These are phyloP conservation scores for Thalassiosira mediterranea DNA, from an alignment of 352 stramenopile species.

Conservation along the genomic window DNA sequence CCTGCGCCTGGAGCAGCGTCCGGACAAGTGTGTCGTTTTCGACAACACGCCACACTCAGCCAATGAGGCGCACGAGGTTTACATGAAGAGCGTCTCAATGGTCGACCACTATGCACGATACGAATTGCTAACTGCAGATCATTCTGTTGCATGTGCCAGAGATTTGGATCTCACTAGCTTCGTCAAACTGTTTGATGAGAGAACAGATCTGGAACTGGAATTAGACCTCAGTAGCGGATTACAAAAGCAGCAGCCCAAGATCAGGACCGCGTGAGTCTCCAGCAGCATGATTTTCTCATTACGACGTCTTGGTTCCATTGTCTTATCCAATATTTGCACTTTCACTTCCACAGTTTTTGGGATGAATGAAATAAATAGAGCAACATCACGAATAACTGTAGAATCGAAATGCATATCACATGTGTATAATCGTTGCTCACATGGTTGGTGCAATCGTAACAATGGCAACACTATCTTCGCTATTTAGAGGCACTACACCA, in stretches of 20 bases:
- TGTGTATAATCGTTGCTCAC: too few species aligned
- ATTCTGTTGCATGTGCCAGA: conserved; percentile 42
- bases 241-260: conserved; percentile 37
- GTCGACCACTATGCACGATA: conserved; percentile 70
- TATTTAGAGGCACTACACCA: too few species aligned
- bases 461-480: too few species aligned
- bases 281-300: conserved; percentile 9
- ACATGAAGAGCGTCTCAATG: conserved; percentile 73
- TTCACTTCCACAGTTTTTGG: conserved; percentile 95
- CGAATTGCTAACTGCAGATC: conserved; percentile 70
- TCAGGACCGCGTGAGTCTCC: conserved; percentile 87
- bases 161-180: conserved; percentile 74
- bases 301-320: not conserved
- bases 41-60: conserved; percentile 62
- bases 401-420: too few species aligned
- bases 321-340: conserved; percentile 37
- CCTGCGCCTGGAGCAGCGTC: conserved; percentile 64
- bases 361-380: not conserved
- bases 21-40: conserved; percentile 77
- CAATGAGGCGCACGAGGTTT: conserved; percentile 61
- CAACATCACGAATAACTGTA: too few species aligned
- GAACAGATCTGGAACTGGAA: conserved; percentile 27
- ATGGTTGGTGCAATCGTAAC: too few species aligned
- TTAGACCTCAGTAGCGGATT: conserved; percentile 35
- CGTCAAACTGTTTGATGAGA: conserved; percentile 63